A percentile compares a stretch with the other conserved stretches of the same genome.
phyloP scores from a whole-genome alignment of 2,329 filamentous ascomycete genomes.

The Lasiodiplodia sp. region DNA sequence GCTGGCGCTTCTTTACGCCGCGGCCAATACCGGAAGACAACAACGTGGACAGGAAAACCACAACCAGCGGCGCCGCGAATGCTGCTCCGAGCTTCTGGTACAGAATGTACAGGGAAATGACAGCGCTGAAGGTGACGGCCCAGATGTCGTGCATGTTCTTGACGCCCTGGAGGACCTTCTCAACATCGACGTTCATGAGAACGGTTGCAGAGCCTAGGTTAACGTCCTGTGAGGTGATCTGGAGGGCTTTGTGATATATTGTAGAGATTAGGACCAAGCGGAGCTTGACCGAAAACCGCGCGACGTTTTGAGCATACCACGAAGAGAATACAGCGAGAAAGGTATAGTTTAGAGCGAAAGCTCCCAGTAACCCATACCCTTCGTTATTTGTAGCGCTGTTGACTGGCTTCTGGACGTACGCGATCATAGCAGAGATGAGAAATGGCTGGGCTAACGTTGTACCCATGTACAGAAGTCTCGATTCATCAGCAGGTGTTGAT shows the following conservation, averaged over 20 bases:
- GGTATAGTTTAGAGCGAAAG: constrained; percentile 38
- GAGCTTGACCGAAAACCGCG: constrained; percentile 37
- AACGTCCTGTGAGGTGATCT: constrained; percentile 33
- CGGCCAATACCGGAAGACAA: constrained; percentile 32
- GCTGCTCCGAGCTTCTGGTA: constrained; percentile 37
- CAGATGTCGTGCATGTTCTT: constrained; percentile 38
- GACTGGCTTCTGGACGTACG: constrained; percentile 33
- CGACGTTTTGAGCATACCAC: constrained; percentile 38
- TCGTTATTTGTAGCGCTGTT: constrained; percentile 32
- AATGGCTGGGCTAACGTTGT: constrained; percentile 35
- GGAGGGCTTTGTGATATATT: constrained; percentile 38
- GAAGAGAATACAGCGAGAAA: constrained; percentile 35
- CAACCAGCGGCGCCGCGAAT: constrained; percentile 38
- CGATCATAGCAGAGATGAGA: constrained; percentile 37
- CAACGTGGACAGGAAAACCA: constrained; percentile 31
- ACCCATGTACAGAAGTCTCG: constrained; percentile 7
- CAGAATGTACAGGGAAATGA: constrained; percentile 37
- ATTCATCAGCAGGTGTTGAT: background rate
- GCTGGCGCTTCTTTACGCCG: constrained; percentile 34
- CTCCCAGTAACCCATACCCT: constrained; percentile 38
- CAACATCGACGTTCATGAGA: constrained; percentile 42
- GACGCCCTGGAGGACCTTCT: constrained; percentile 37
- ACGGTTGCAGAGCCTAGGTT: constrained; percentile 37
- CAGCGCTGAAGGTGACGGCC: constrained; percentile 34
- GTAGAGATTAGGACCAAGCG: constrained; percentile 37